Percentiles rank a stretch among this genome's conserved stretches.
phyloP scores from a whole-genome alignment of 768 basidiomycete species.

The Leccinum arenicola region DNA sequence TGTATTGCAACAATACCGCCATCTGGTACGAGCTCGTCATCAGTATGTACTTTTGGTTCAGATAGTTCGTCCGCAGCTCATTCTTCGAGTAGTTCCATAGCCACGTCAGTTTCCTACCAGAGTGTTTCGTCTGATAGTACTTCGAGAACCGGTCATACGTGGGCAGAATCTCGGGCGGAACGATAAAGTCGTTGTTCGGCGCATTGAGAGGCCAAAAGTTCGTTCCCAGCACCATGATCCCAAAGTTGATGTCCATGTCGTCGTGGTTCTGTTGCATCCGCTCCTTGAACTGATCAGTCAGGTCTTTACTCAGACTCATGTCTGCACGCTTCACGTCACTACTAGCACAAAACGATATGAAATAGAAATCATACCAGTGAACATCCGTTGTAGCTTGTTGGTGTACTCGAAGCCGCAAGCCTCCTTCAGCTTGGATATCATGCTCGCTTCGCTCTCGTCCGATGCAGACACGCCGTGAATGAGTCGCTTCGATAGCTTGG shows the following conservation, averaged over 20 bases:
- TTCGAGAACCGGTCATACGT: constrained; percentile 90
- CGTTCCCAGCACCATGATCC: constrained; percentile 90
- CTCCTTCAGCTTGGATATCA: constrained; percentile 97
- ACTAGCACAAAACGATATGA: not conserved
- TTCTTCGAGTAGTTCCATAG: constrained; percentile 98
- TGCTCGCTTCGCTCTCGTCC: constrained; percentile 94
- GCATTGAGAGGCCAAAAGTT: constrained; percentile 94
- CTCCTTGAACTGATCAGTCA: constrained; percentile 93
- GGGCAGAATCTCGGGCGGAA: constrained; percentile 82
- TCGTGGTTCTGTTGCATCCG: constrained; percentile 85
- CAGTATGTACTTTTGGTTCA: constrained; percentile 92
- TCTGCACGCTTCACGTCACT: constrained; percentile 47
- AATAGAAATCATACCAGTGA: constrained; percentile 64
- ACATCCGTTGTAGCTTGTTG: constrained; percentile 94
- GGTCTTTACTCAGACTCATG: constrained; percentile 92
- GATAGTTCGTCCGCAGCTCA: constrained; percentile 90
- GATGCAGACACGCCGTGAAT: constrained; percentile 90
- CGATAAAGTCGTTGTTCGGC: constrained; percentile 80
- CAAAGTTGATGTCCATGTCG: constrained; percentile 88
- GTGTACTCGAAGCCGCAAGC: constrained; percentile 97
- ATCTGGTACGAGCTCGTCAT: constrained; percentile 96
- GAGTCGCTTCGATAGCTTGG: constrained; percentile 88
- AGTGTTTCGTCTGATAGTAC: constrained; percentile 93
- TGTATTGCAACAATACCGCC: constrained; percentile 93
- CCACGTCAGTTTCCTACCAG: constrained; percentile 95